Evolutionary conservation across 1,139 yeast species (phyloP), one percentile per base, ranked within the genome.

Genomic region (Geotrichum klebahnii): DNA sequence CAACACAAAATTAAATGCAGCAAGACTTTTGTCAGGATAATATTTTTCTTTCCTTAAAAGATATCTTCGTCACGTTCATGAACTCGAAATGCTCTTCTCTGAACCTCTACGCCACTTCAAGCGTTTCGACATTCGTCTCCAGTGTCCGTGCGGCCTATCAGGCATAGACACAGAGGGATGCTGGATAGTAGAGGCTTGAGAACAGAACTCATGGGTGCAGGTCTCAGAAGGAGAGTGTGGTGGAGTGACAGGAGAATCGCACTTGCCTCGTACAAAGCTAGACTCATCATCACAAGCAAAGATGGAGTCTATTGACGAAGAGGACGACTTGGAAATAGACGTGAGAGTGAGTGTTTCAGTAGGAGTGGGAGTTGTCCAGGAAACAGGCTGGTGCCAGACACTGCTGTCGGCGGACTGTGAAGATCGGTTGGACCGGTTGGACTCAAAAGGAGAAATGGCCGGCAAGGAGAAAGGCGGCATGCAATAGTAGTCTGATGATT

Each of bases 91-190:
- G 14, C 40, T 10, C 53, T 32, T 24, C 48, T 35, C 53, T n/a
- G n/a, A n/a, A n/a, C n/a, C n/a, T n/a, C n/a, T n/a, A n/a, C n/a
- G n/a, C n/a, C 53, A 51, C 34, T 51, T 51, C 12, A 51, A 44
- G 12, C 49, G 48, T 26, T 51, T 44, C 19, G 53, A 51, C 53
- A 51, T 51, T 35, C 47, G 47, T 23, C 51, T 41, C 53, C 53
- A 51, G 40, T 51, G 51, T 24, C 46, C 44, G 12, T 34, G 39
- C 16, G 26, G 26, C 10, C 37, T 38, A 12, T 41, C 14, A 16
- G 42, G 22, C 2, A 12, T 22, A 14, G 9, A 29, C 19, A 23
- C 17, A 12, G n/a, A n/a, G n/a, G n/a, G n/a, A n/a, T n/a, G n/a
- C n/a, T n/a, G n/a, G n/a, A n/a, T n/a, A n/a, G n/a, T n/a, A n/a